phyloP scores from a whole-genome alignment of 371 early-diverging fungal genomes.

The Syncephalis plumigaleata region DNA sequence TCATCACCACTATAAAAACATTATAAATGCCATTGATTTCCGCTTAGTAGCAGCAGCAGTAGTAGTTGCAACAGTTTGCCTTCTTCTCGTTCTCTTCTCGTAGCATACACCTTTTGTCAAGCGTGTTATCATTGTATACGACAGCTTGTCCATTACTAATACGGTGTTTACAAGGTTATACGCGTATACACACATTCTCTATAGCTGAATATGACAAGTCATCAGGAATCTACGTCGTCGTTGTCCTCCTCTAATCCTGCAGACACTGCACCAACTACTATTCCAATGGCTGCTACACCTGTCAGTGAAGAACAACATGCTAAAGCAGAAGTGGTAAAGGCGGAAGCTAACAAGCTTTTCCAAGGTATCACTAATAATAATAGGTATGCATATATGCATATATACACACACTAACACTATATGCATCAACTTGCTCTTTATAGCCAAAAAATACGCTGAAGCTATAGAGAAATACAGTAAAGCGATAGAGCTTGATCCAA shows the following conservation, averaged over 20 bases:
- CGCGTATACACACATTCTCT: background rate
- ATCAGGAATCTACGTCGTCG: too few species aligned
- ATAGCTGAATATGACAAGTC: too few species aligned
- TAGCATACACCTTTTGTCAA: background rate
- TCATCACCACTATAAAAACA: background rate
- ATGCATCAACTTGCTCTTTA: background rate
- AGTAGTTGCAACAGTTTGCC: background rate
- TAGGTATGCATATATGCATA: background rate
- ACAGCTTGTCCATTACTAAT: too few species aligned
- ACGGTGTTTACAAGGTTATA: too few species aligned
- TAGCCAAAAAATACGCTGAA: conserved; percentile 54
- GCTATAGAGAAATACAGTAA: conserved; percentile 74
- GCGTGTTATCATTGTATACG: background rate
- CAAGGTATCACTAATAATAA: conserved; percentile 20
- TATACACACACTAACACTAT: background rate
- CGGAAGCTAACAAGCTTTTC: conserved; percentile 58
- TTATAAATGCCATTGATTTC: background rate
- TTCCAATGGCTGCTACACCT: too few species aligned
- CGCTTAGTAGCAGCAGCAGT: background rate
- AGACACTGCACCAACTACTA: too few species aligned
- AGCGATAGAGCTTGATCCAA: conserved; percentile 67
- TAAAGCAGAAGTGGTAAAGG: conserved; percentile 46
- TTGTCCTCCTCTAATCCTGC: too few species aligned
- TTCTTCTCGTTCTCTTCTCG: background rate
- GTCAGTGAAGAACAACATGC: conserved; percentile 21